Percentiles rank a stretch among this genome's conserved stretches.
Evolutionary conservation across 1,284 basidiomycete species (phyloP).

Genomic region (Malassezia nana): DNA sequence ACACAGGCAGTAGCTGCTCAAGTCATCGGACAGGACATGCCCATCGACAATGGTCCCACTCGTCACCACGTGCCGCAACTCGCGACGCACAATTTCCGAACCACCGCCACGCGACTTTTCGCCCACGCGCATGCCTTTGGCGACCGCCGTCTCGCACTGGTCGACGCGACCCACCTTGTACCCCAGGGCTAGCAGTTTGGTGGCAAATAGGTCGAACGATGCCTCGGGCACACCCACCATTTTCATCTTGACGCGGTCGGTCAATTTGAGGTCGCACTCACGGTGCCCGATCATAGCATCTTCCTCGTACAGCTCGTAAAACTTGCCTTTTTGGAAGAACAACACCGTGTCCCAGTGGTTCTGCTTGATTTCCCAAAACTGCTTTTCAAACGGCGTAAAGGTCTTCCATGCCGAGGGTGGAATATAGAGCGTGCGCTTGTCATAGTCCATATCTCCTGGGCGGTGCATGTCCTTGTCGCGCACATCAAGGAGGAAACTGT

Average conservation of each 20-base stretch:
- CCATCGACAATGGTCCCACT: slow-evolving; percentile 92
- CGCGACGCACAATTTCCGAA: slow-evolving; percentile 55
- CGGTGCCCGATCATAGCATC: slow-evolving; percentile 48
- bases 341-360: slow-evolving; percentile 57
- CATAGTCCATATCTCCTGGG: slow-evolving; percentile 77
- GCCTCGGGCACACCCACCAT: slow-evolving; percentile 89
- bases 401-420: slow-evolving; percentile 67
- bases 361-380: slow-evolving; percentile 47
- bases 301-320: slow-evolving; percentile 47
- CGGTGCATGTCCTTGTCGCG: slow-evolving; percentile 73
- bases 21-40: slow-evolving; percentile 77
- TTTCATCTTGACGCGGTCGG: slow-evolving; percentile 90
- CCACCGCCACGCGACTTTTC: slow-evolving; percentile 51
- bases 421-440: slow-evolving; percentile 77
- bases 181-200: slow-evolving; percentile 56
- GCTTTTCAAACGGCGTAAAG: slow-evolving; percentile 89
- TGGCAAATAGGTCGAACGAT: slow-evolving; percentile 61
- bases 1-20: slow-evolving; percentile 87
- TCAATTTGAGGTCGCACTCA: slow-evolving; percentile 54
- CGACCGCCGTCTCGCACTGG: slow-evolving; percentile 82
- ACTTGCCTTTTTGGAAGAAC: slow-evolving; percentile 87
- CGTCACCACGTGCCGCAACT: slow-evolving; percentile 89
- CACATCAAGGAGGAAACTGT: slow-evolving; percentile 66
- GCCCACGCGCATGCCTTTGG: slow-evolving; percentile 55
- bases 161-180: slow-evolving; percentile 94